A percentile compares a stretch with the other conserved stretches of the same genome.
Evolutionary conservation across 2,329 filamentous ascomycete species (phyloP).

Genomic region (Coniochaeta sp.): DNA sequence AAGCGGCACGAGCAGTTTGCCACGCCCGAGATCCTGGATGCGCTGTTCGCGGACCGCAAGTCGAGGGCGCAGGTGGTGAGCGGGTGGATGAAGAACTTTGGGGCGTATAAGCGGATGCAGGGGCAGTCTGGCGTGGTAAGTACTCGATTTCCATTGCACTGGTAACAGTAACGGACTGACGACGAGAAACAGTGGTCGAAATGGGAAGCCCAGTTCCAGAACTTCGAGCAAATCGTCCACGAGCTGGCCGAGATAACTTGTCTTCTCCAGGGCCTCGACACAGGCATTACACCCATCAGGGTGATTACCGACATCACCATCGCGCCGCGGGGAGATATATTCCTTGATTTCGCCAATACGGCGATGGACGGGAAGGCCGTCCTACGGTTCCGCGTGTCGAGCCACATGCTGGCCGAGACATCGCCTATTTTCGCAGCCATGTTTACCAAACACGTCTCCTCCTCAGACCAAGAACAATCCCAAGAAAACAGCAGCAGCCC

Average conservation of each 20-base stretch:
- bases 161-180: background rate
- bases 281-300: constrained; percentile 31
- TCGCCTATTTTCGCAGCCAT: constrained; percentile 45
- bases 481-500: background rate
- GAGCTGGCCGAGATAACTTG: constrained; percentile 32
- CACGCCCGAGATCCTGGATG: constrained; percentile 33
- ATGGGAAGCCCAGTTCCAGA: constrained; percentile 40
- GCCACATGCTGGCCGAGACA: constrained; percentile 40
- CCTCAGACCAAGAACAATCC: background rate
- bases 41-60: constrained; percentile 32
- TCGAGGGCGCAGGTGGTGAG: constrained; percentile 34
- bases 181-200: constrained; percentile 21
- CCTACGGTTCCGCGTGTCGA: constrained; percentile 44
- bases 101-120: constrained; percentile 6
- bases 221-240: constrained; percentile 36
- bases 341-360: constrained; percentile 44
- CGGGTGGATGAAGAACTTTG: constrained; percentile 6
- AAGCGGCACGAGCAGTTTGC: constrained; percentile 36
- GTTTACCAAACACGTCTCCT: constrained; percentile 22
- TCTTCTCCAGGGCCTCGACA: constrained; percentile 33
- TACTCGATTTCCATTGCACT: constrained; percentile 2
- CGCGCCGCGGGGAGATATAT: constrained; percentile 36
- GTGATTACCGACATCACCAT: constrained; percentile 35
- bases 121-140: constrained; percentile 31
- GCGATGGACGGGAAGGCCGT: constrained; percentile 28